phyloP scores from a whole-genome alignment of 129 eudicot species.

The Tagetes erecta region DNA sequence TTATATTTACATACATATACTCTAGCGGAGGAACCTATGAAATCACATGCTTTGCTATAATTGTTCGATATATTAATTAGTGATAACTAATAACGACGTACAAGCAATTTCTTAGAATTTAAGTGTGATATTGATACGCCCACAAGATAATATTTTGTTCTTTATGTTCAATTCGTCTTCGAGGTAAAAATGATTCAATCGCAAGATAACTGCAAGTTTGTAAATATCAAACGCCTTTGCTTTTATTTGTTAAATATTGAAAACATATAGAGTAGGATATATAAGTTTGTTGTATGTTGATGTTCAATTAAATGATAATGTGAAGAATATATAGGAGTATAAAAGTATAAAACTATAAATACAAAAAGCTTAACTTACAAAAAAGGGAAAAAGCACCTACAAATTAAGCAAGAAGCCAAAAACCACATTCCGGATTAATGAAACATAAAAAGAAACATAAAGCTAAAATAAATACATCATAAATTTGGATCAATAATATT shows the following conservation, averaged over 20 bases:
- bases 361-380: no score
- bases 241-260: background rate
- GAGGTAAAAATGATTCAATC: background rate
- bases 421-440: no score
- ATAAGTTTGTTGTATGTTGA: no score
- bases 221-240: background rate
- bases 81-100: background rate
- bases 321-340: no score
- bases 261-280: background rate
- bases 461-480: no score
- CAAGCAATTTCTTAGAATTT: background rate
- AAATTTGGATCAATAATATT: no score
- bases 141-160: background rate
- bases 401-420: no score
- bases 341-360: no score
- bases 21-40: background rate
- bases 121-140: background rate
- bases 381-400: no score
- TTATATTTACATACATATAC: background rate
- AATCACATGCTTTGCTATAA: background rate
- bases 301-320: no score
- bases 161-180: background rate
- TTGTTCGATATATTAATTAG: background rate
- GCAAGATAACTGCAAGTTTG: background rate
- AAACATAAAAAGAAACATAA: no score